Conservation (phyloP, 108 stramenopile species). For the Fragilaria crotonensis region DNA sequence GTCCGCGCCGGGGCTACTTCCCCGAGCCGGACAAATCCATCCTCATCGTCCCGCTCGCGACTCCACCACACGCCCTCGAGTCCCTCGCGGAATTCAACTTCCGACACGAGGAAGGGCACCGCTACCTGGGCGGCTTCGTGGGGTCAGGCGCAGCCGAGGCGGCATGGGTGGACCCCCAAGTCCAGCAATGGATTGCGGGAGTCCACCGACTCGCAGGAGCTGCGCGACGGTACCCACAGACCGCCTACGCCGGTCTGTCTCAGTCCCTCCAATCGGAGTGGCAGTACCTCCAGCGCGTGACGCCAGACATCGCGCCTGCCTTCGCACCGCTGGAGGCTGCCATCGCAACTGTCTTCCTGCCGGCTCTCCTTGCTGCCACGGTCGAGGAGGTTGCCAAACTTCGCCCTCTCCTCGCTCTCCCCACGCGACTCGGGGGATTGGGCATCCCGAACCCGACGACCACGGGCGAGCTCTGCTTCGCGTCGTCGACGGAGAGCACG, state of each 20-base stretch:
- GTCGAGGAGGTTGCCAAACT: constrained; percentile 4
- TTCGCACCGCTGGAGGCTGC: constrained; percentile 10
- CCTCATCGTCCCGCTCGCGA: background rate
- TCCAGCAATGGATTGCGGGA: constrained; percentile 5
- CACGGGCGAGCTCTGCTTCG: background rate
- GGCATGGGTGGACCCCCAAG: constrained; percentile 7
- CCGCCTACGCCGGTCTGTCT: constrained; percentile 14
- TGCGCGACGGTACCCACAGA: constrained; percentile 16
- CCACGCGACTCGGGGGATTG: constrained; percentile 5
- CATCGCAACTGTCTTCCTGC: constrained; percentile 9
- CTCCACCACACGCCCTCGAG: background rate
- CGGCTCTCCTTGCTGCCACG: constrained; percentile 8
- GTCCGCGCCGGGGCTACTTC: constrained; percentile 13
- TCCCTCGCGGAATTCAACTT: background rate
- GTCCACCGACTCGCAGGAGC: constrained; percentile 8
- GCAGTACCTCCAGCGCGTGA: constrained; percentile 18
- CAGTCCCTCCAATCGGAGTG: constrained; percentile 14
- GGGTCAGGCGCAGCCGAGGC: background rate
- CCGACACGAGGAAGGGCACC: constrained; percentile 2
- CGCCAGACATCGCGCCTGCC: constrained; percentile 1
- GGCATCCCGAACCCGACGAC: constrained; percentile 7
- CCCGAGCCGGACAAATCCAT: constrained; percentile 9
- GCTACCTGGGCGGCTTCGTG: constrained; percentile 22
- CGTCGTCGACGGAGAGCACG: background rate
- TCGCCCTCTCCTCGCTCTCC: background rate